Conservation (phyloP, 2,329 filamentous ascomycete species). For the Alternaria novae-zelandiae region DNA sequence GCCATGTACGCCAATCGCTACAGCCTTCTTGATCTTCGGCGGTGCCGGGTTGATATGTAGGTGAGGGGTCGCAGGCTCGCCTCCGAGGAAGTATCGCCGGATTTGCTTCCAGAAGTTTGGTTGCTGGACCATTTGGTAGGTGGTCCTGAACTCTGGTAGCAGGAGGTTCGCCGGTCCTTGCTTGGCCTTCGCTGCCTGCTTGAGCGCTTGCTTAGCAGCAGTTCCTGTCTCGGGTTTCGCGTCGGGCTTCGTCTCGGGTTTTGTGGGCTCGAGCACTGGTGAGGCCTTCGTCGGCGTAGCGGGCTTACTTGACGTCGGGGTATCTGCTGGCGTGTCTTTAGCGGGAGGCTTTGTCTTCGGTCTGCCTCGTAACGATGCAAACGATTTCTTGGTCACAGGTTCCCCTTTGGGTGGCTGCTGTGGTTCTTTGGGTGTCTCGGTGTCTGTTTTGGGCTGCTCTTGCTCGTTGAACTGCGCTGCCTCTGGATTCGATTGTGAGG, state of each 20-base stretch:
- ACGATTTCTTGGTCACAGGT: conserved; percentile 33
- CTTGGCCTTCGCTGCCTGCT: conserved; percentile 30
- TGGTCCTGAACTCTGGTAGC: conserved; percentile 71
- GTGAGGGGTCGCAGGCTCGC: conserved; percentile 66
- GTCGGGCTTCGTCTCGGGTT: conserved; percentile 30
- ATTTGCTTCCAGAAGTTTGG: conserved; percentile 55
- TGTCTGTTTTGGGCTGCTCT: conserved; percentile 27
- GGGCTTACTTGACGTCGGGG: conserved; percentile 48
- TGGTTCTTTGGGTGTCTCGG: conserved; percentile 25
- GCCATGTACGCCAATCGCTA: conserved; percentile 94
- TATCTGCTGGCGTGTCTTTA: conserved; percentile 25
- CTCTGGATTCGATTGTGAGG: conserved; percentile 58
- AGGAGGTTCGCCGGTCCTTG: conserved; percentile 65
- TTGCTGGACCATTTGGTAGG: conserved; percentile 61
- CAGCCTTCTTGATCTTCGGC: conserved; percentile 78
- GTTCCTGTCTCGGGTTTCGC: conserved; percentile 39
- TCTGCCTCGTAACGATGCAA: conserved; percentile 41
- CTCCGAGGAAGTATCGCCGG: conserved; percentile 50
- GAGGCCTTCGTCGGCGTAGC: conserved; percentile 38
- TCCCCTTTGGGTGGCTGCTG: conserved; percentile 24
- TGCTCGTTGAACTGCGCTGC: conserved; percentile 59
- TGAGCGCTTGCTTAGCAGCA: conserved; percentile 34
- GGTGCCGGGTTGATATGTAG: conserved; percentile 73
- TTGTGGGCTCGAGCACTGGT: conserved; percentile 34
- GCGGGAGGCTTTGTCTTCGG: conserved; percentile 31